Evolutionary conservation across 345 rosid genomes (phyloP).

Genomic region (Hypericum perforatum): DNA sequence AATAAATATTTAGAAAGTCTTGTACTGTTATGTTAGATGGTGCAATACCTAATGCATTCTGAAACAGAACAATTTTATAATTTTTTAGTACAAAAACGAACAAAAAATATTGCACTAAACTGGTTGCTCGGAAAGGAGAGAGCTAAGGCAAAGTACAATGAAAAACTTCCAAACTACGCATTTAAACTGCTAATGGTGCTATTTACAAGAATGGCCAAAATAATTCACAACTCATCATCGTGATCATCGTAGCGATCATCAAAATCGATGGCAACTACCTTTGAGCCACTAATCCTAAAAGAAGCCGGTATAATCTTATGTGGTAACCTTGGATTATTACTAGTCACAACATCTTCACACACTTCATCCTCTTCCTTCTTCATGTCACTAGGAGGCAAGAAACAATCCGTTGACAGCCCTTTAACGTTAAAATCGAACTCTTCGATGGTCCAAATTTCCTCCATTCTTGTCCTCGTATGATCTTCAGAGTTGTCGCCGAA

Average conservation of each 20-base stretch:
- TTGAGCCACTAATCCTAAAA: conserved; percentile 43
- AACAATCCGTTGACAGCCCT: conserved; percentile 84
- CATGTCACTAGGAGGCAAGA: conserved; percentile 80
- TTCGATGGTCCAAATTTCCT: conserved; percentile 81
- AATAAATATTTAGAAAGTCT: too few relatives aligned
- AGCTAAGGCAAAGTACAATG: not conserved
- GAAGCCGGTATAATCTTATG: conserved; percentile 37
- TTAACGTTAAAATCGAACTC: conserved; percentile 85
- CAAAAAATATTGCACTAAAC: too few relatives aligned
- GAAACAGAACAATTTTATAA: too few relatives aligned
- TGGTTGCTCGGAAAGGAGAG: not conserved
- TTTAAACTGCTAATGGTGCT: not conserved
- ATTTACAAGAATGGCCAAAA: not conserved
- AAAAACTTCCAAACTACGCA: not conserved
- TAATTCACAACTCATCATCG: conserved; percentile 14
- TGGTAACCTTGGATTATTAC: conserved; percentile 30
- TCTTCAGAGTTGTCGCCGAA: conserved; percentile 51
- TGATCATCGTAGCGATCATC: conserved; percentile 29
- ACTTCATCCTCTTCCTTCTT: conserved; percentile 51
- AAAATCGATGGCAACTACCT: conserved; percentile 49
- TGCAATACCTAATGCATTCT: too few relatives aligned
- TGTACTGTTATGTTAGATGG: too few relatives aligned
- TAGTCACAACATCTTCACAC: conserved; percentile 16
- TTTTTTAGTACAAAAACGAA: too few relatives aligned
- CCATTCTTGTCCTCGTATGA: conserved; percentile 81